phyloP scores from a whole-genome alignment of 495 filamentous ascomycete genomes.

The Penicillium turbatum region DNA sequence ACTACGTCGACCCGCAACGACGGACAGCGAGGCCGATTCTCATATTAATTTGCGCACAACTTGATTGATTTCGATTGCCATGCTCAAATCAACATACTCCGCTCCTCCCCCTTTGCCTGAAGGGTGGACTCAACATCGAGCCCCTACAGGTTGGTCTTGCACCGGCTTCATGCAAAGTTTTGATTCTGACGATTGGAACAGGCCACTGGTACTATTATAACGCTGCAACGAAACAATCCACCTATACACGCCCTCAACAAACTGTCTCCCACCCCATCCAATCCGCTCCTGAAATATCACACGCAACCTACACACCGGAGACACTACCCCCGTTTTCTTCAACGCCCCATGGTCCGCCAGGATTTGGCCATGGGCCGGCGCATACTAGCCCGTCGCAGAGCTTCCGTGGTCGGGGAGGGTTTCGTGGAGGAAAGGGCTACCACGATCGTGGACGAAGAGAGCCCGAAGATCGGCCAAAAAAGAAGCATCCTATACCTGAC shows the following conservation, averaged over 20 bases:
- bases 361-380: constrained; percentile 16
- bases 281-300: constrained; percentile 14
- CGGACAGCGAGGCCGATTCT: not conserved
- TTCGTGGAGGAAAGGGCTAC: constrained; percentile 47
- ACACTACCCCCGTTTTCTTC: constrained; percentile 41
- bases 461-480: constrained; percentile 74
- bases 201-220: constrained; percentile 90
- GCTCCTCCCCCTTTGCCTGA: constrained; percentile 58
- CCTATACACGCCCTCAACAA: constrained; percentile 66
- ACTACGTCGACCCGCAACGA: constrained; percentile 7
- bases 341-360: constrained; percentile 37
- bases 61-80: constrained; percentile 10
- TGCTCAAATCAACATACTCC: constrained; percentile 44
- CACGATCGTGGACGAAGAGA: constrained; percentile 54
- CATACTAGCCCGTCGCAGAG: constrained; percentile 20
- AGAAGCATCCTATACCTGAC: constrained; percentile 71
- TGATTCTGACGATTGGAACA: constrained; percentile 21
- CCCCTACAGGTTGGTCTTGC: constrained; percentile 62
- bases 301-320: constrained; percentile 31
- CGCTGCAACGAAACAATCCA: constrained; percentile 78
- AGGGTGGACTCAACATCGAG: constrained; percentile 91
- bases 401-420: constrained; percentile 34
- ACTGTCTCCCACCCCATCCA: constrained; percentile 29
- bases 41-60: not conserved
- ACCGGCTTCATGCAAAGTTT: constrained; percentile 6